Percentiles rank a stretch among this genome's conserved stretches.
Conservation (phyloP, 2,329 filamentous ascomycete genomes). For the Teratosphaeriaceae sp. region DNA sequence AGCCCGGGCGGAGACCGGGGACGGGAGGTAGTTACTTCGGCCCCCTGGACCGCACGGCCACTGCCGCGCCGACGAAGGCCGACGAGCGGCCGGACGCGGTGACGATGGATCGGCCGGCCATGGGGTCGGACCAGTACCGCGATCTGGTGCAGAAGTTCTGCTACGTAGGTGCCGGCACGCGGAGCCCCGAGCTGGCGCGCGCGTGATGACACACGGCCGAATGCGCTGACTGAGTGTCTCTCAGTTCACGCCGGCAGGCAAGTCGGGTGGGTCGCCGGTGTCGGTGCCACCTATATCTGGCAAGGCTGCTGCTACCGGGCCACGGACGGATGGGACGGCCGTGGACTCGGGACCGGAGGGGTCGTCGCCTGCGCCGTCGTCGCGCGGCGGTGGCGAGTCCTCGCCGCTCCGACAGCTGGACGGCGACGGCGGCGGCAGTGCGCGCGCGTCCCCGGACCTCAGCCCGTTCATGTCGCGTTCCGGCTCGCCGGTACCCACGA, state of each 20-base stretch:
- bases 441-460: slow-evolving; percentile 16
- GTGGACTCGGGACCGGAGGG: too few relatives aligned
- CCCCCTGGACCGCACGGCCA: slow-evolving; percentile 29
- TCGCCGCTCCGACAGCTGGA: slow-evolving; percentile 23
- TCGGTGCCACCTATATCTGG: too few relatives aligned
- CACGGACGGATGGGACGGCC: too few relatives aligned
- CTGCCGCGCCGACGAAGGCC: slow-evolving; percentile 23
- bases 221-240: slow-evolving; percentile 25
- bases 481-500: slow-evolving; percentile 25
- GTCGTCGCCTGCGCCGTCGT: too few relatives aligned
- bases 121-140: slow-evolving; percentile 86
- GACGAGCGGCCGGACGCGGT: slow-evolving; percentile 45
- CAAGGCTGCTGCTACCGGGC: too few relatives aligned
- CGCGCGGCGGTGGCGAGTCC: too few relatives aligned
- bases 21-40: slow-evolving; percentile 33
- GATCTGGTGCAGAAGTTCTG: slow-evolving; percentile 99
- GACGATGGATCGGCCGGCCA: slow-evolving; percentile 57
- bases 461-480: slow-evolving; percentile 25
- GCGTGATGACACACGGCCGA: slow-evolving; percentile 17
- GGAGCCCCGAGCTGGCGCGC: slow-evolving; percentile 24
- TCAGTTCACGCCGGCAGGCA: slow-evolving; percentile 30
- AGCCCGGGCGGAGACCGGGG: slow-evolving; percentile 32
- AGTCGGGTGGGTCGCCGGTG: slow-evolving; percentile 13
- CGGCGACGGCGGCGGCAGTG: slow-evolving; percentile 22
- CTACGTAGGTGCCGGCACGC: slow-evolving; percentile 75